Evolutionary conservation across 441 rosid genomes (phyloP).

Genomic region (Brassica balearica): DNA sequence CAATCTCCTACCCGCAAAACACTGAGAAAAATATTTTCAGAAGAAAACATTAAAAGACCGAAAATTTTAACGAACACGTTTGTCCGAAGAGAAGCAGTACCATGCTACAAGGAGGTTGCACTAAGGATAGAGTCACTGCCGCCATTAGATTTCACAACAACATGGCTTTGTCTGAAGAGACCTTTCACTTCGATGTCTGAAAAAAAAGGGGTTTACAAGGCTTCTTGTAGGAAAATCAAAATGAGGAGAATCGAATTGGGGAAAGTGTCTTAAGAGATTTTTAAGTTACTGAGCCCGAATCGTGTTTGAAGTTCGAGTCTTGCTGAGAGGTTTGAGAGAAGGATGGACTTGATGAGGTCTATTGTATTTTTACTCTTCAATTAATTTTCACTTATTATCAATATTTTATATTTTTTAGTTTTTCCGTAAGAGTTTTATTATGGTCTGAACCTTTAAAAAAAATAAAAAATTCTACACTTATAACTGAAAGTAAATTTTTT

Average conservation of each 20-base stretch:
- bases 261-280: not conserved
- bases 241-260: not conserved
- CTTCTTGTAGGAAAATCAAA: conserved; percentile 12
- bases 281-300: not conserved
- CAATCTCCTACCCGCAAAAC: conserved; percentile 53
- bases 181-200: conserved; percentile 4
- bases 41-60: not conserved
- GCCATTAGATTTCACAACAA: conserved; percentile 42
- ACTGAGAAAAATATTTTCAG: conserved; percentile 43
- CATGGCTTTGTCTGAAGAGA: conserved; percentile 28
- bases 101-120: conserved; percentile 43
- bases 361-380: no score
- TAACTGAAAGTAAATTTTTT: no score
- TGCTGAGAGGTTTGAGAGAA: not conserved
- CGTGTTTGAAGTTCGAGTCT: not conserved
- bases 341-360: not conserved
- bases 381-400: no score
- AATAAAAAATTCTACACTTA: no score
- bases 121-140: conserved; percentile 40
- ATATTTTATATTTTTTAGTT: no score
- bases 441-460: no score
- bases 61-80: not conserved
- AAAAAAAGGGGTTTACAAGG: conserved; percentile 6
- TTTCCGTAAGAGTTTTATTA: no score
- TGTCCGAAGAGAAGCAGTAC: conserved; percentile 23